Conservation (phyloP, 306 rosid genomes). For the Castanopsis chinensis region DNA sequence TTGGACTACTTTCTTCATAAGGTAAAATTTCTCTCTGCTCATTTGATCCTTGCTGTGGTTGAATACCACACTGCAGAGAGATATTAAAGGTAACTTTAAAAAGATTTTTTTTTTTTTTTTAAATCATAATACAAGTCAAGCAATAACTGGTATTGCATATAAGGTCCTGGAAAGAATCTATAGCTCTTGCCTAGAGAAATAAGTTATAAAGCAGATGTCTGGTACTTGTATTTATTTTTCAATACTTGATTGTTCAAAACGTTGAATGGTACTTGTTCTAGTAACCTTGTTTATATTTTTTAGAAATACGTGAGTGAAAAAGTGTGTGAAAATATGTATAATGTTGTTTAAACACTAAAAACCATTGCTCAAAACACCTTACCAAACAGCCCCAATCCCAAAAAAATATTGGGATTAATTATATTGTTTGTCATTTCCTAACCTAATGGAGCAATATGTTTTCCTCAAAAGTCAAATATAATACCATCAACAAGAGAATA, state of each 20-base stretch:
- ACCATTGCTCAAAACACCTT: no score
- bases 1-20: conserved; percentile 47
- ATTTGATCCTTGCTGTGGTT: conserved; percentile 7
- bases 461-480: not conserved
- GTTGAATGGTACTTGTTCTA: no score
- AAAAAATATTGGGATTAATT: not conserved
- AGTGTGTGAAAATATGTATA: no score
- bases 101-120: not conserved
- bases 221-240: not conserved
- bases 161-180: not conserved
- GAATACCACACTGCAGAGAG: conserved; percentile 31
- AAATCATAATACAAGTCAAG: no score
- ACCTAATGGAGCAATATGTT: not conserved
- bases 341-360: no score
- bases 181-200: not conserved
- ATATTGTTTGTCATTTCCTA: not conserved
- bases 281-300: no score
- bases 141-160: not conserved
- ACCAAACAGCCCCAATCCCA: not conserved
- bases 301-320: no score
- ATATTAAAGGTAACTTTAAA: not conserved
- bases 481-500: not conserved
- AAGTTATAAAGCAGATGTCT: not conserved
- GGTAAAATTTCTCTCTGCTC: conserved; percentile 28
- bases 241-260: not conserved